Conservation (phyloP, 352 stramenopile species). For the Phytophthora pisi region DNA sequence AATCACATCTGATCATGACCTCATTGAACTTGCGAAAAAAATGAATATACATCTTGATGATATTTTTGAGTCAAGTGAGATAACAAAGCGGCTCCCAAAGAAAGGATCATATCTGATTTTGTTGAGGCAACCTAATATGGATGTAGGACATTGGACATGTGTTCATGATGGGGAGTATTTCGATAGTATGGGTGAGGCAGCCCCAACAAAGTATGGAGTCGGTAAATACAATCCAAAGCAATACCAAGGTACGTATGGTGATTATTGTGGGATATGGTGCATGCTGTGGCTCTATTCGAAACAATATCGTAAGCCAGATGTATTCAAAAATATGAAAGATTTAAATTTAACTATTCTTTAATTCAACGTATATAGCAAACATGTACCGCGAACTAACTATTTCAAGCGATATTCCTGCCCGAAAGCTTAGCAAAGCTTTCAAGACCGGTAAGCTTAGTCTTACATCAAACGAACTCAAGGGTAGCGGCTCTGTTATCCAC, state of each 20-base stretch:
- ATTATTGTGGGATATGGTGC: slow-evolving; percentile 17
- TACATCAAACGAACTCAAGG: slow-evolving; percentile 3
- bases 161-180: slow-evolving; percentile 14
- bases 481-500: slow-evolving; percentile 14
- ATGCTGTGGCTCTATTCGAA: slow-evolving; percentile 15
- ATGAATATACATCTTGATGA: background rate
- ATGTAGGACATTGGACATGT: slow-evolving; percentile 12
- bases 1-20: slow-evolving; percentile 7
- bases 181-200: slow-evolving; percentile 15
- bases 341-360: slow-evolving; percentile 18
- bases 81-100: background rate
- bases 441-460: slow-evolving; percentile 1
- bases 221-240: slow-evolving; percentile 12
- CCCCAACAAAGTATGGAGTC: background rate
- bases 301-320: slow-evolving; percentile 15
- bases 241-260: slow-evolving; percentile 14
- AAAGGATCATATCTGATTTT: slow-evolving; percentile 2
- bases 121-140: background rate
- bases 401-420: slow-evolving; percentile 1
- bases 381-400: slow-evolving; percentile 19
- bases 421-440: slow-evolving; percentile 9
- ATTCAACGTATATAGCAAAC: slow-evolving; percentile 18
- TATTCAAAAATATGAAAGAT: slow-evolving; percentile 18
- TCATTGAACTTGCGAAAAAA: slow-evolving; percentile 8
- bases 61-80: slow-evolving; percentile 3